Base-by-base conservation (phyloP, 2,329 filamentous ascomycete species). In the Pseudocercospora cruenta region DNA sequence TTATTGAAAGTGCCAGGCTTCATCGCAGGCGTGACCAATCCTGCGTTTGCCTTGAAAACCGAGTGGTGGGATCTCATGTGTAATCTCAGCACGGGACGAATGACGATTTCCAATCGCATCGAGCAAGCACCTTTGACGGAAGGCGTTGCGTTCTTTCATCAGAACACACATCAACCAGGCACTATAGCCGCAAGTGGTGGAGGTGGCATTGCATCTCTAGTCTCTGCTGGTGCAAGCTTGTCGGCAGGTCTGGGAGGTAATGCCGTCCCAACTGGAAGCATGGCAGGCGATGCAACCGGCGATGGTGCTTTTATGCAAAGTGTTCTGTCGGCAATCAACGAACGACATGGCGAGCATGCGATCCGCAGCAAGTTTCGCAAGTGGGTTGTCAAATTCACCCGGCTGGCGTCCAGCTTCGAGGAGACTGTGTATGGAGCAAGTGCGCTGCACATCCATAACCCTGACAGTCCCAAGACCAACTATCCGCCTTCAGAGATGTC, bases 41-140 rank as follows among this genome's bases (percentile, higher is more conserved):
- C 95, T 5, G 94, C 93, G 0, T 99, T 99, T 77, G 93, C 94
- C 68, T 88, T 93, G 75, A 94, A 98, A 75, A 92, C 91, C 0
- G 94, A 97, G 77, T 99, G 95, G 95, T 99, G 95, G 95, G 95
- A 99, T 79, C 81, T 99, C 9, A 85, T 99, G 12, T 99, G 95
- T 78, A 95, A 99, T 78, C 83, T 99, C 49, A 91, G 94, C 0
- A 94, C 90, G 1, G 95, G 95, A 9, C 89, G 94, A 51, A 93
- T 99, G 84, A 96, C 95, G 80, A 98, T 99, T 74, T 96, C 92
- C 75, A 92, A 87, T 77, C 90, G 89, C 73, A 94, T 98, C 70
- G 94, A 98, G 69, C 80, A 87, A 22, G 91, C 93, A 0, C 87
- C 90, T 1, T 80, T 91, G 3, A 97, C 93, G 0, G 95, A 99